phyloP scores from a whole-genome alignment of 2,329 filamentous ascomycete species.

The Acarospora socialis region DNA sequence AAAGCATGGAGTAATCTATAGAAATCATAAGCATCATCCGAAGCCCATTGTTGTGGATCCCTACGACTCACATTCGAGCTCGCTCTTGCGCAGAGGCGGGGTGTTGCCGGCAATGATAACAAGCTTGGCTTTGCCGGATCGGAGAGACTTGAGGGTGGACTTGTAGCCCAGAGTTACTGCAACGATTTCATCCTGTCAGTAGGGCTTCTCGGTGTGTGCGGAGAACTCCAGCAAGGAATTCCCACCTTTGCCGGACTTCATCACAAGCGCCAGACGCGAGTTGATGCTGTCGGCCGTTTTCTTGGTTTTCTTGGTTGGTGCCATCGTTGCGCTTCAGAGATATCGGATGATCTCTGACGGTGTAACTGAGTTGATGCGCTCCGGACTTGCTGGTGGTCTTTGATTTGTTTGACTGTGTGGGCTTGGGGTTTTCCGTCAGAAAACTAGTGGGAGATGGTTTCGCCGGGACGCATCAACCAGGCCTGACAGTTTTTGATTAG shows the following conservation, averaged over 20 bases:
- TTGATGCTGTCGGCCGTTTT: conserved; percentile 74
- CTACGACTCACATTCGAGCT: conserved; percentile 59
- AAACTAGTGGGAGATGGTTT: too few relatives aligned
- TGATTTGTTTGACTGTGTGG: too few relatives aligned
- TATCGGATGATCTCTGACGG: conserved; percentile 13
- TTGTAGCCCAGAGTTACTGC: conserved; percentile 81
- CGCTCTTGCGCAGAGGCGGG: conserved; percentile 91
- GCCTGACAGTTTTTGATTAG: too few relatives aligned
- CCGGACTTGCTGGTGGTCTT: conserved; percentile 20
- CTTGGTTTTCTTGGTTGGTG: conserved; percentile 49
- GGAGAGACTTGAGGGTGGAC: conserved; percentile 76
- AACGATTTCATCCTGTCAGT: not conserved
- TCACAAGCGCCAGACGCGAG: conserved; percentile 54
- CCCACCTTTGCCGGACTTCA: conserved; percentile 48
- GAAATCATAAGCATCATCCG: not conserved
- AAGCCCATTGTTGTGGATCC: conserved; percentile 4
- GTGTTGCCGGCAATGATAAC: conserved; percentile 95
- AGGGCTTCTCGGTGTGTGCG: not conserved
- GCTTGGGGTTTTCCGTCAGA: too few relatives aligned
- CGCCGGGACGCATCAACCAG: too few relatives aligned
- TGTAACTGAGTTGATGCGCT: conserved; percentile 21
- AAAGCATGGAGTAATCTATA: conserved; percentile 66
- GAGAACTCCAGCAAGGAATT: conserved; percentile 1
- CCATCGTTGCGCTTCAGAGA: conserved; percentile 41
- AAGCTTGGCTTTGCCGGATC: conserved; percentile 95